Evolutionary conservation across 2,329 filamentous ascomycete genomes (phyloP).

Genomic region (Zalaria obscura): DNA sequence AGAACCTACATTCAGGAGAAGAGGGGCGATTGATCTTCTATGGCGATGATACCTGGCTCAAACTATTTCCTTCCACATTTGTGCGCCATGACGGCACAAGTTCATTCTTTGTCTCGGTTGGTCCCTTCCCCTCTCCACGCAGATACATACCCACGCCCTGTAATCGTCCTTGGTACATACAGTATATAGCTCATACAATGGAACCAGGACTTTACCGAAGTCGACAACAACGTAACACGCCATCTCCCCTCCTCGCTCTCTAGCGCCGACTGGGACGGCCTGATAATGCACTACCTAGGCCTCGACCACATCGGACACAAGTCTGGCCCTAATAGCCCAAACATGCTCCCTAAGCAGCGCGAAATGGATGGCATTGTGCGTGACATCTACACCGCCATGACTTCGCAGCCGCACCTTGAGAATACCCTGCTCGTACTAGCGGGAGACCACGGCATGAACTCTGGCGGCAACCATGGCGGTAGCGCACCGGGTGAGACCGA

Average conservation of each 20-base stretch:
- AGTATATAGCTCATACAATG: conserved; percentile 21
- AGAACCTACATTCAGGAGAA: conserved; percentile 13
- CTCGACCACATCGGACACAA: conserved; percentile 98
- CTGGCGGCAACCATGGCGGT: conserved; percentile 91
- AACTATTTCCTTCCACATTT: conserved; percentile 85
- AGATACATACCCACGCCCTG: neutral
- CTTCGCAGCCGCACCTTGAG: conserved; percentile 52
- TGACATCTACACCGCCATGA: conserved; percentile 63
- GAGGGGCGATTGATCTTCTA: conserved; percentile 77
- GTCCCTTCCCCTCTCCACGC: conserved; percentile 20
- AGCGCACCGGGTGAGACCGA: conserved; percentile 91
- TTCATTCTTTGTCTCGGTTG: conserved; percentile 93
- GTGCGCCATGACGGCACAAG: conserved; percentile 80
- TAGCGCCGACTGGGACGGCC: conserved; percentile 73
- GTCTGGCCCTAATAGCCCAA: conserved; percentile 65
- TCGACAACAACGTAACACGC: conserved; percentile 92
- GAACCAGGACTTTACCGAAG: conserved; percentile 82
- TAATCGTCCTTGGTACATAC: conserved; percentile 2
- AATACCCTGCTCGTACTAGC: conserved; percentile 74
- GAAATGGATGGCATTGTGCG: conserved; percentile 85
- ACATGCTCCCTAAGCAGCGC: conserved; percentile 83
- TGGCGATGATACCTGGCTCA: conserved; percentile 96
- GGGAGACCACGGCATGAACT: conserved; percentile 99
- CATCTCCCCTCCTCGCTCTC: conserved; percentile 66
- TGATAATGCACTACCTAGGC: conserved; percentile 91